Base-by-base conservation (phyloP, 306 rosid genomes). In the Prinsepia uniflora region DNA sequence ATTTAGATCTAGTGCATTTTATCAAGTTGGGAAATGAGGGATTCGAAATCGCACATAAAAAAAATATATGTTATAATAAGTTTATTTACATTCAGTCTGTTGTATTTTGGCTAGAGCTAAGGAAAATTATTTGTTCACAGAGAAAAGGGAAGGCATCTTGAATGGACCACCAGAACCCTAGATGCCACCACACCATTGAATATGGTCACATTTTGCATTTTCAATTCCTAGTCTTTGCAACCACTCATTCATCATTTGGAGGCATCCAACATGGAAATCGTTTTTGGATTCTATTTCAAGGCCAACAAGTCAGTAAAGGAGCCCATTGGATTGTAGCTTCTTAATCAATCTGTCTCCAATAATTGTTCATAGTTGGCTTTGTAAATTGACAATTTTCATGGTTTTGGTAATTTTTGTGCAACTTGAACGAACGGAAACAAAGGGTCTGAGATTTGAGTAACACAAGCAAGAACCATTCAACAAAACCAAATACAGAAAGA, bases 111-210 rank as follows among this genome's bases (percentile, higher is more conserved):
- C 36, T 30, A 30, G 36, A 30, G 36, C 2, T 30, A 30, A 3
- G 36, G 36, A 30, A 30, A 30, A 30, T 30, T 30, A 30, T 1
- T 30, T 1, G 36, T 40, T 75, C 78, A 75, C 72, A 67, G 49
- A 72, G 13, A 67, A 48, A 56, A 63, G 50, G 18, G 14, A 40
- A 30, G 68, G 79, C 76, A 78, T 79, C 75, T 75, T 72, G 67
- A 44, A 68, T 63, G 81, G 86, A 68, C 79, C 83, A 75, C 79
- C 36, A 2, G 36, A 40, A 17, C 56, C 36, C 50, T 62, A 43
- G 42, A 67, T 42, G 60, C 73, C 76, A 68, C 71, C 1, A 63
- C 61, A 63, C 81, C 76, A 75, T 69, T 79, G 72, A 79, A 74
- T 52, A 55, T 56, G 76, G 64, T 72, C 79, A 63, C 72, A 69